phyloP scores from a whole-genome alignment of 441 rosid species.

The Arabidopsis lyrata region DNA sequence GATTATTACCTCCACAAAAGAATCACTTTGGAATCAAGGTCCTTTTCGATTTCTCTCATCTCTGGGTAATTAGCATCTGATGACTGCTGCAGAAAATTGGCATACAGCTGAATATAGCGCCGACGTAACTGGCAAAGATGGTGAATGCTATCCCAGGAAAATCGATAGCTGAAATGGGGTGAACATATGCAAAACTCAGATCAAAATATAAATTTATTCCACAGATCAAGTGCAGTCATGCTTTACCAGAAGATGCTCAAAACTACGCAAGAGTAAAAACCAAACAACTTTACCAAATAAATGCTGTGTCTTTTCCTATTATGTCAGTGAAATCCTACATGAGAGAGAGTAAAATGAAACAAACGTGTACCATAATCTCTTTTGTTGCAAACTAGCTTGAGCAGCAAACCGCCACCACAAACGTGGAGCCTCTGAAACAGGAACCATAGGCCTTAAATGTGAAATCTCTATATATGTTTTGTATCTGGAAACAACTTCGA shows the following conservation, averaged over 20 bases:
- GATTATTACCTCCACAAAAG: constrained; percentile 89
- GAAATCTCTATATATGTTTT: constrained; percentile 83
- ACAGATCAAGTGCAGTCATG: not conserved
- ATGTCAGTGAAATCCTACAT: constrained; percentile 27
- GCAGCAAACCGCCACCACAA: constrained; percentile 97
- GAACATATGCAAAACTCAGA: constrained; percentile 37
- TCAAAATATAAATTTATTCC: constrained; percentile 33
- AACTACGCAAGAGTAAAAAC: constrained; percentile 36
- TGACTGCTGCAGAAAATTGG: constrained; percentile 75
- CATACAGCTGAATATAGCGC: constrained; percentile 88
- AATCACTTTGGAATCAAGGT: constrained; percentile 95
- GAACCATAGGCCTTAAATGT: constrained; percentile 86
- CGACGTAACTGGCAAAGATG: constrained; percentile 89
- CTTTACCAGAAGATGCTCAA: constrained; percentile 50
- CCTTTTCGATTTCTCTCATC: constrained; percentile 90
- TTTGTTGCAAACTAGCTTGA: constrained; percentile 87
- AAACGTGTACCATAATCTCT: constrained; percentile 76
- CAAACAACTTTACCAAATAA: constrained; percentile 23
- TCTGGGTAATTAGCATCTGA: constrained; percentile 58
- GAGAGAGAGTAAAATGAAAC: constrained; percentile 29
- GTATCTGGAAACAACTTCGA: constrained; percentile 92
- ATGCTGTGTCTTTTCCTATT: constrained; percentile 13
- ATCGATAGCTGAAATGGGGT: constrained; percentile 67
- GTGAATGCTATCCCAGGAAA: constrained; percentile 91
- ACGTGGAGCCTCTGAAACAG: constrained; percentile 67